Conservation (phyloP, 768 basidiomycete genomes). For the Trametes gibbosa region DNA sequence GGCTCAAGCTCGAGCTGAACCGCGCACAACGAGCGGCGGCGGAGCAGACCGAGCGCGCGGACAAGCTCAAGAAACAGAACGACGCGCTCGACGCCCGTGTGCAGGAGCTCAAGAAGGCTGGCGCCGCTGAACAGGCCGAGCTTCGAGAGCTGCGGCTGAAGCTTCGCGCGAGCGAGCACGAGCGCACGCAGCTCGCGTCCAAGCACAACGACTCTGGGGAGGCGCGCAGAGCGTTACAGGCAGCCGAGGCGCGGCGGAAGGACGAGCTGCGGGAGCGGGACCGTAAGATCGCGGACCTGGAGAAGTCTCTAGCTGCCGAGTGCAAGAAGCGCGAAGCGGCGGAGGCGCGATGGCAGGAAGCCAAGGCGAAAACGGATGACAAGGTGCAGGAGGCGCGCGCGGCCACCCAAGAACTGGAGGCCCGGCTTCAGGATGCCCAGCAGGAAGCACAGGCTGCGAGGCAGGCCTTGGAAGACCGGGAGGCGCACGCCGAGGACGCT, state of each 20-base stretch:
- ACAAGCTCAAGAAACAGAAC: constrained; percentile 64
- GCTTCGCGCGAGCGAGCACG: constrained; percentile 55
- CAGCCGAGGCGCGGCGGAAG: constrained; percentile 46
- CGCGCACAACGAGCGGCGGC: constrained; percentile 43
- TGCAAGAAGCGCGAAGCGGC: constrained; percentile 46
- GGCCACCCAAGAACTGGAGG: constrained; percentile 35
- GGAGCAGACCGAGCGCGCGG: constrained; percentile 52
- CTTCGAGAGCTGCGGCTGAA: constrained; percentile 61
- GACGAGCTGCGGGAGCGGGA: constrained; percentile 59
- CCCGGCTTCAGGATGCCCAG: constrained; percentile 35
- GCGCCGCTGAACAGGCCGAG: constrained; percentile 52
- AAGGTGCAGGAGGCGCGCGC: constrained; percentile 37
- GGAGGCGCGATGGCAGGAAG: constrained; percentile 45
- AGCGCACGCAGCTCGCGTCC: constrained; percentile 46
- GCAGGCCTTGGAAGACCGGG: constrained; percentile 31
- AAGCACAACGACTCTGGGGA: constrained; percentile 55
- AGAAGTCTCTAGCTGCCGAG: constrained; percentile 49
- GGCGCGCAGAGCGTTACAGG: constrained; percentile 46
- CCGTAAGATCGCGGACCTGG: constrained; percentile 51
- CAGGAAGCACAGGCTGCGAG: constrained; percentile 37
- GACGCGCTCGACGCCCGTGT: constrained; percentile 55
- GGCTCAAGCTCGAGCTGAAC: constrained; percentile 53
- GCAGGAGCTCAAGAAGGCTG: constrained; percentile 56
- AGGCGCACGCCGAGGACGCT: constrained; percentile 33
- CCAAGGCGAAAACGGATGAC: constrained; percentile 40